A percentile compares a stretch with the other conserved stretches of the same genome.
Evolutionary conservation across 2,329 filamentous ascomycete genomes (phyloP).

Genomic region (Trichoderma polysporum): DNA sequence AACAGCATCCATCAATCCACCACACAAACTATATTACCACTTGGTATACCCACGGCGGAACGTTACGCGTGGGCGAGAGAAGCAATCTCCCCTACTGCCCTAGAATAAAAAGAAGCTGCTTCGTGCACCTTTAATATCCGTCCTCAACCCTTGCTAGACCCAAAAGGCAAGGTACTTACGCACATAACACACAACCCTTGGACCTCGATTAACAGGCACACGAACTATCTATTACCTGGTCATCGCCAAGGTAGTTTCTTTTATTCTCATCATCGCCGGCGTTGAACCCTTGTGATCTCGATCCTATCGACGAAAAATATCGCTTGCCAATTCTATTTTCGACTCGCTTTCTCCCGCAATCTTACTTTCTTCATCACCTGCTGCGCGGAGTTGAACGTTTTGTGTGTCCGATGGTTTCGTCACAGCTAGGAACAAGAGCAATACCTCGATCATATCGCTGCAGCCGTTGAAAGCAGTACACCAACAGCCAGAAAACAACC

Average conservation of each 20-base stretch:
- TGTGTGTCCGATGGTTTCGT: constrained; percentile 35
- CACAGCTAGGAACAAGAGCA: constrained; percentile 21
- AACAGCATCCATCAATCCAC: not conserved
- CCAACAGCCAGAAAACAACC: not conserved
- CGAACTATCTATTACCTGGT: not conserved
- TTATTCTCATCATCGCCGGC: constrained; percentile 10
- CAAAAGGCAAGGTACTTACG: not conserved
- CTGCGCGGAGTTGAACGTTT: constrained; percentile 6
- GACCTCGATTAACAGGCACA: not conserved
- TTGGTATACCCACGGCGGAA: not conserved
- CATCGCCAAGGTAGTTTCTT: not conserved
- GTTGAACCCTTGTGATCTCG: constrained; percentile 3
- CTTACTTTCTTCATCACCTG: not conserved
- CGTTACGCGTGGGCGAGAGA: constrained; percentile 17
- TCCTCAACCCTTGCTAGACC: not conserved
- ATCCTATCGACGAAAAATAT: not conserved
- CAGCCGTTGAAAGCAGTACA: constrained; percentile 24
- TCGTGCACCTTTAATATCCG: constrained; percentile 19
- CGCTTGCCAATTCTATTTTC: not conserved
- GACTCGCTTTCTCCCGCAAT: not conserved
- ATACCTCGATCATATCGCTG: constrained; percentile 21
- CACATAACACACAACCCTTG: not conserved
- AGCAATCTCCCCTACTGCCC: constrained; percentile 15
- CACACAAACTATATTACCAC: not conserved
- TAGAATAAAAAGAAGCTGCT: constrained; percentile 11